These are phyloP conservation scores for Xylariaceae sp. DNA, from an alignment of 2,329 filamentous ascomycete species.

Conservation along the genomic window DNA sequence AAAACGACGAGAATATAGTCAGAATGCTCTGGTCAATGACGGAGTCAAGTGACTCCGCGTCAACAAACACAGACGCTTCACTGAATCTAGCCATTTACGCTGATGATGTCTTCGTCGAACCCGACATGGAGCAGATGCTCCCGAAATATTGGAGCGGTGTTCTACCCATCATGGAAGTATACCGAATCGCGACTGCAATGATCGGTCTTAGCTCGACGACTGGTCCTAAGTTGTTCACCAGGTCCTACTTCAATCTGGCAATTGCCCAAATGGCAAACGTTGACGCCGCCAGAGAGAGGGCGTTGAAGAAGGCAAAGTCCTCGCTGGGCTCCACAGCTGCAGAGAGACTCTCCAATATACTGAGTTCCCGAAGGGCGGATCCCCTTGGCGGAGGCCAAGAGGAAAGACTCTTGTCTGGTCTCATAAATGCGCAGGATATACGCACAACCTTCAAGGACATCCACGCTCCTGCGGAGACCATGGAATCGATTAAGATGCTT, in stretches of 20 bases:
- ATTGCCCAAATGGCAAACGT: conserved; percentile 17
- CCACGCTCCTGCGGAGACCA: conserved; percentile 73
- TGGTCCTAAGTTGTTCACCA: conserved; percentile 18
- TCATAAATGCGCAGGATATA: conserved; percentile 76
- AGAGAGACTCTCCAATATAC: conserved; percentile 15
- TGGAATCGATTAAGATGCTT: conserved; percentile 80
- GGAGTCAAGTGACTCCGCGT: conserved; percentile 7
- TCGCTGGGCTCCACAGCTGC: background rate
- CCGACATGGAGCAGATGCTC: background rate
- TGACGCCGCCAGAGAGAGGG: conserved; percentile 23
- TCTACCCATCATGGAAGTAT: conserved; percentile 26
- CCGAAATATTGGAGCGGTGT: conserved; percentile 17
- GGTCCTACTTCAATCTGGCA: conserved; percentile 18
- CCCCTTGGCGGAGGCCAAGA: conserved; percentile 64
- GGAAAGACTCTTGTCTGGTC: conserved; percentile 72
- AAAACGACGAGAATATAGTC: conserved; percentile 30
- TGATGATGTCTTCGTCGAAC: background rate
- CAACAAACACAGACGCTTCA: conserved; percentile 4
- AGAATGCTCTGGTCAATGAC: conserved; percentile 25
- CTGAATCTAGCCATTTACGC: conserved; percentile 18
- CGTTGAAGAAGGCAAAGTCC: background rate
- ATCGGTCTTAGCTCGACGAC: conserved; percentile 21
- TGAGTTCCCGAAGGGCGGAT: conserved; percentile 33
- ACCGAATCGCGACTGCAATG: conserved; percentile 29
- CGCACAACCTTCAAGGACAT: conserved; percentile 84